Conservation (phyloP, 2,329 filamentous ascomycete species). For the Zymoseptoria tritici region DNA sequence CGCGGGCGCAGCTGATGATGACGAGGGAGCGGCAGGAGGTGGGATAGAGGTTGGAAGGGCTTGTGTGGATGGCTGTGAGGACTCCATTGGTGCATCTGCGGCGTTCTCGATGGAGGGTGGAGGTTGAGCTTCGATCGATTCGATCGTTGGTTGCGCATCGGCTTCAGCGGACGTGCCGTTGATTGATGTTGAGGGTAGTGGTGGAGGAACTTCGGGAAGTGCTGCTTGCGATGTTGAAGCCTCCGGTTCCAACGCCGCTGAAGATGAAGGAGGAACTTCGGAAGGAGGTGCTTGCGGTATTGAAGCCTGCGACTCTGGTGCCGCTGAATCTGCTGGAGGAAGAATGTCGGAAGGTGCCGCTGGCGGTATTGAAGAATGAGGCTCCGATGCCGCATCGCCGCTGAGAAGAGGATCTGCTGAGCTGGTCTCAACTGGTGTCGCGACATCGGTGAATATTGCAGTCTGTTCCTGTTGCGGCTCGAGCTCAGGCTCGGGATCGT, state of each 20-base stretch:
- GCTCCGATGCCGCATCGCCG: background rate
- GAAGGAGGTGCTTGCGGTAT: background rate
- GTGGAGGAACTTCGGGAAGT: background rate
- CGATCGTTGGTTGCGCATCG: constrained; percentile 4
- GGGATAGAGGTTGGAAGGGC: background rate
- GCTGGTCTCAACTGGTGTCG: background rate
- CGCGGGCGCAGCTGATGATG: constrained; percentile 15
- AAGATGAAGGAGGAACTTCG: background rate
- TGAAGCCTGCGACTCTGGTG: background rate
- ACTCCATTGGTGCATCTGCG: background rate
- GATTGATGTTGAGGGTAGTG: background rate
- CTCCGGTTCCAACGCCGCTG: background rate
- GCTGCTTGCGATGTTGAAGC: background rate
- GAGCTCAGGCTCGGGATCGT: background rate
- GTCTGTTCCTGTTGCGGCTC: background rate
- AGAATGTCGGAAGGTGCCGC: background rate
- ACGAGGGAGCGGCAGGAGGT: constrained; percentile 7
- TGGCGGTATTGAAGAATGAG: background rate
- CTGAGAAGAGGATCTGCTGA: background rate
- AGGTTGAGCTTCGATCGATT: background rate
- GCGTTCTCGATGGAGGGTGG: background rate
- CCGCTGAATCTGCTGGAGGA: background rate
- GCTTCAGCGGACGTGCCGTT: background rate
- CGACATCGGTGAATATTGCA: background rate
- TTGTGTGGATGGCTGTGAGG: background rate